Evolutionary conservation across 768 basidiomycete species (phyloP), one percentile per base, ranked within the genome.

Genomic region (Trametes punicea): DNA sequence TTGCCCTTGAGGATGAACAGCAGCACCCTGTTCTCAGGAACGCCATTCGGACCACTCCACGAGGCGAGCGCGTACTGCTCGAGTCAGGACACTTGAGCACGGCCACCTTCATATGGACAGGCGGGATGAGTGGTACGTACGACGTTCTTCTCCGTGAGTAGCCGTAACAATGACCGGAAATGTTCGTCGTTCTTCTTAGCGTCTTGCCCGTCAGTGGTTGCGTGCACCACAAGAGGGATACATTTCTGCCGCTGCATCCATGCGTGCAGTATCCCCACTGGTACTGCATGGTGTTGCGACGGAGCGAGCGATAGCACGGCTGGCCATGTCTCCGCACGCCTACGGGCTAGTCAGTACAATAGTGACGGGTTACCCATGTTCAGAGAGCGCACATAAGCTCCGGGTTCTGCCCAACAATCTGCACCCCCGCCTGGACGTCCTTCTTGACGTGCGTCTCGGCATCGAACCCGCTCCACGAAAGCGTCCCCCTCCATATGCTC

Each of bases 301-400:
- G 77, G 70, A 15, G 67, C 69, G 6, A 85, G 66, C 1, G 66
- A 61, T 59, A 87, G 59, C 3, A 63, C 62, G 7, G 60, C 51
- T 1, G 86, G 85, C 85, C 84, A 87, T 0, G 73, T 77, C 2
- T 80, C 73, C 6, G 75, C 59, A 41, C 69, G 79, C 50, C 86
- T 88, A 25, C 0, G 16, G 3, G 20, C 29, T 36, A 56, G 52
- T 36, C 6, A n/a, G 20, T 26, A 18, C 44, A 29, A 16, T 6
- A 3, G 40, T 15, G 10, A 42, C 11, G 20, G 26, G 3, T 18
- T 0, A 8, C 3, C 16, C 6, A 21, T 2, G 4, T n/a, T 53
- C 13, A 27, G 36, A 46, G 10, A 27, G 70, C 78, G 29, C 63
- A 77, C 77, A 74, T 66, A 27, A 73, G 64, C 10, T 46, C 52